phyloP scores from a whole-genome alignment of 2,329 filamentous ascomycete species.

The Cephalotrichum gorgonifer region DNA sequence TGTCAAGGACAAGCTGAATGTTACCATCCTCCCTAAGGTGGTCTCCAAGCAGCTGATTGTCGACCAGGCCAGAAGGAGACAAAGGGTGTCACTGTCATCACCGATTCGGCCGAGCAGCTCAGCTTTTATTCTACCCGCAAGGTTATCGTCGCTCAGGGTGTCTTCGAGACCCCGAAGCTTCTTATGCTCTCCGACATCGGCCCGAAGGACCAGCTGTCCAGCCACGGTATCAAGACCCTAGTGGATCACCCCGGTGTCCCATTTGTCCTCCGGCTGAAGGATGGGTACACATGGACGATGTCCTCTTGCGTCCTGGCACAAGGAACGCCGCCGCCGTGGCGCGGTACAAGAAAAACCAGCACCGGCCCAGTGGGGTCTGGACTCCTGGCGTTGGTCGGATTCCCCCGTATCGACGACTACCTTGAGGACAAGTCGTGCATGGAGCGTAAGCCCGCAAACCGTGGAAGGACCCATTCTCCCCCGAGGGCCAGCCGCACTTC shows the following conservation, averaged over 20 bases:
- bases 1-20: slow-evolving; percentile 32
- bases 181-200: slow-evolving; percentile 24
- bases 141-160: slow-evolving; percentile 11
- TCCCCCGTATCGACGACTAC: slow-evolving; percentile 46
- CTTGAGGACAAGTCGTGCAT: slow-evolving; percentile 38
- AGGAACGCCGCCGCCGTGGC: slow-evolving; percentile 21
- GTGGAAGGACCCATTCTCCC: slow-evolving; percentile 42
- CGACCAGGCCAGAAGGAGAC: slow-evolving; percentile 9
- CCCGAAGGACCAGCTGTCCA: slow-evolving; percentile 19
- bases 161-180: slow-evolving; percentile 12
- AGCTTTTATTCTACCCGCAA: slow-evolving; percentile 30
- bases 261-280: slow-evolving; percentile 33
- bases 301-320: slow-evolving; percentile 26
- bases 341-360: slow-evolving; percentile 24
- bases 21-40: slow-evolving; percentile 24
- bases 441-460: slow-evolving; percentile 27
- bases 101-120: slow-evolving; percentile 22
- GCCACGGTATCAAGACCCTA: slow-evolving; percentile 30
- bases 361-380: slow-evolving; percentile 29
- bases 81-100: slow-evolving; percentile 20
- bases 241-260: slow-evolving; percentile 37
- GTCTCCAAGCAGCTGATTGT: slow-evolving; percentile 12
- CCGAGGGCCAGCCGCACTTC: slow-evolving; percentile 47
- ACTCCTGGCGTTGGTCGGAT: slow-evolving; percentile 39
- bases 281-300: slow-evolving; percentile 27